Percentiles rank a stretch among this genome's conserved stretches.
Conservation (phyloP, 2,329 filamentous ascomycete species). For the Thermomyces lanuginosus region DNA sequence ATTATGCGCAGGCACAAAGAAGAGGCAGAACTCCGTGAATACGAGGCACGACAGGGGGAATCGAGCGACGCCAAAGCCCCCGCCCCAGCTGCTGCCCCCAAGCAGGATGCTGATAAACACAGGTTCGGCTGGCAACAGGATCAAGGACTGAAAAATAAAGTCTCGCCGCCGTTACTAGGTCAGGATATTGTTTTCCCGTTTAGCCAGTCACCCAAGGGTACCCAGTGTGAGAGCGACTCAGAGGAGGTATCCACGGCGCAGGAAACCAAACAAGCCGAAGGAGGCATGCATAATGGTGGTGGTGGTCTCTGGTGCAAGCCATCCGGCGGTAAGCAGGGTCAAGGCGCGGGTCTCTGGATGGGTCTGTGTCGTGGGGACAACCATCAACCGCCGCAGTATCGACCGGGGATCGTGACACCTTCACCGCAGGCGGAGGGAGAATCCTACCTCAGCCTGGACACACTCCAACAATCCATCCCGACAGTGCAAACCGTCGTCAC, state of each 20-base stretch:
- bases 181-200: conserved; percentile 62
- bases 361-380: conserved; percentile 19
- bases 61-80: too few species aligned
- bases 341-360: conserved; percentile 26
- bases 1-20: conserved; percentile 68
- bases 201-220: conserved; percentile 69
- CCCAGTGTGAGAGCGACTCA: conserved; percentile 67
- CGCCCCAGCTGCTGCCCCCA: conserved; percentile 14
- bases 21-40: conserved; percentile 41
- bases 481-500: too few species aligned
- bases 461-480: conserved; percentile 12
- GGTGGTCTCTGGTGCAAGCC: conserved; percentile 65
- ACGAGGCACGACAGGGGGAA: too few species aligned
- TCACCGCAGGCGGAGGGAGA: conserved; percentile 7
- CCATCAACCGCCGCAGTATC: conserved; percentile 6
- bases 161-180: conserved; percentile 74
- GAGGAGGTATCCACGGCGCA: conserved; percentile 35
- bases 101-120: conserved; percentile 8
- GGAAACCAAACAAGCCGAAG: conserved; percentile 42
- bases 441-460: conserved; percentile 4
- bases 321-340: conserved; percentile 32
- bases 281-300: too few species aligned
- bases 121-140: conserved; percentile 11
- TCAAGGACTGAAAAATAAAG: conserved; percentile 35
- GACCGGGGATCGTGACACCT: conserved; percentile 14